Base-by-base conservation (phyloP, 441 rosid genomes). In the Pelargonium citronellum region DNA sequence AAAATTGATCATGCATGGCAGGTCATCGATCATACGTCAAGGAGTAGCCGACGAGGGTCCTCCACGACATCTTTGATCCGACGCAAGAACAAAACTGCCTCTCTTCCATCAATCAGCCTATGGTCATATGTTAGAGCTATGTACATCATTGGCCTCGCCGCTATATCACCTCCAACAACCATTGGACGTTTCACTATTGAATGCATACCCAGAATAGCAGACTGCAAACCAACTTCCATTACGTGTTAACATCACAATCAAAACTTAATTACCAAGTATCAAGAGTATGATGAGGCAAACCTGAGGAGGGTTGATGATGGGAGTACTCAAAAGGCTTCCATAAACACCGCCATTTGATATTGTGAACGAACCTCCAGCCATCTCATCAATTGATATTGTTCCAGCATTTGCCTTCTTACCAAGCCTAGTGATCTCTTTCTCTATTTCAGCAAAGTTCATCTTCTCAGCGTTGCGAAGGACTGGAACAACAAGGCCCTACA, bases 261-360 rank as follows among this genome's bases (percentile, higher is more conserved):
- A 34, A 34, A 34, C 39, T 34, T 34, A 34, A 34, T 34, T 34
- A 34, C 39, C 39, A 34, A 5, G 39, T 34, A 34, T 34, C 39
- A 34, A 34, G 5, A 34, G 39, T 34, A 34, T 34, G 2, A 2
- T 1, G 30, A 34, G 39, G 39, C 82, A 37, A 75, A 94, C 98
- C 97, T 94, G 98, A 69, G 98, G 98, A 73, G 98, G 98, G 83
- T 94, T 94, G 77, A 94, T 94, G 77, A 94, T 94, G 34, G 98
- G 98, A 71, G 98, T 94, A 79, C 97, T 94, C 78, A 94, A 71
- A 49, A 94, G 97, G 81, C 98, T 94, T 76, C 98, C 98, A 64
- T 94, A 94, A 68, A 94, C 97, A 72, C 98, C 98, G 69, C 98
- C 98, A 51, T 94, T 94, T 5, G 98, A 94, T 79, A 94, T 84